A percentile compares a stretch with the other conserved stretches of the same genome.
phyloP scores from a whole-genome alignment of 805 yeast genomes.

The Isabelozyma rhagii region DNA sequence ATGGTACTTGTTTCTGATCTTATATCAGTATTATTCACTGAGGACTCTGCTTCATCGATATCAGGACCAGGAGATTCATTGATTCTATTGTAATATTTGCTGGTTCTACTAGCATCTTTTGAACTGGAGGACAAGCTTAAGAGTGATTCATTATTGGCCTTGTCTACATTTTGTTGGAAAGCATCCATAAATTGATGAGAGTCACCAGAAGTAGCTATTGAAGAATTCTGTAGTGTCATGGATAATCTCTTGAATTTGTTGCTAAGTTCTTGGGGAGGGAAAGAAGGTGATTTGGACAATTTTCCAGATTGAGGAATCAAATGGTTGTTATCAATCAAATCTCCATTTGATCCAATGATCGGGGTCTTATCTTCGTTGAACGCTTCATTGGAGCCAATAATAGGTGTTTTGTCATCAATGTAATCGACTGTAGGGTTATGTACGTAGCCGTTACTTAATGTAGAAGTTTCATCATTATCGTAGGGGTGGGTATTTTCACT shows the following conservation, averaged over 20 bases:
- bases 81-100: conserved; percentile 31
- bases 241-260: conserved; percentile 36
- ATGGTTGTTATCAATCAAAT: neutral
- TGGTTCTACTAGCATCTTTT: conserved; percentile 14
- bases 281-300: conserved; percentile 3
- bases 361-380: conserved; percentile 29
- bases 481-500: neutral
- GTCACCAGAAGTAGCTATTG: conserved; percentile 31
- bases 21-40: conserved; percentile 6
- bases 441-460: conserved; percentile 9
- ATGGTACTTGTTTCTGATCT: conserved; percentile 18
- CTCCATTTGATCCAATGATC: conserved; percentile 7
- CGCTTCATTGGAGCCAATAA: conserved; percentile 7
- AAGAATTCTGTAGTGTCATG: conserved; percentile 29
- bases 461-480: conserved; percentile 31
- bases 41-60: conserved; percentile 5
- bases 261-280: conserved; percentile 34
- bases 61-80: conserved; percentile 16
- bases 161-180: conserved; percentile 37
- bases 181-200: conserved; percentile 35
- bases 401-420: conserved; percentile 30
- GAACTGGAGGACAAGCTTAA: neutral
- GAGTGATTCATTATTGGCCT: conserved; percentile 13
- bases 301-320: neutral
- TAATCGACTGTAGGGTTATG: conserved; percentile 6